phyloP scores from a whole-genome alignment of 768 basidiomycete genomes.

The Crepidotus variabilis region DNA sequence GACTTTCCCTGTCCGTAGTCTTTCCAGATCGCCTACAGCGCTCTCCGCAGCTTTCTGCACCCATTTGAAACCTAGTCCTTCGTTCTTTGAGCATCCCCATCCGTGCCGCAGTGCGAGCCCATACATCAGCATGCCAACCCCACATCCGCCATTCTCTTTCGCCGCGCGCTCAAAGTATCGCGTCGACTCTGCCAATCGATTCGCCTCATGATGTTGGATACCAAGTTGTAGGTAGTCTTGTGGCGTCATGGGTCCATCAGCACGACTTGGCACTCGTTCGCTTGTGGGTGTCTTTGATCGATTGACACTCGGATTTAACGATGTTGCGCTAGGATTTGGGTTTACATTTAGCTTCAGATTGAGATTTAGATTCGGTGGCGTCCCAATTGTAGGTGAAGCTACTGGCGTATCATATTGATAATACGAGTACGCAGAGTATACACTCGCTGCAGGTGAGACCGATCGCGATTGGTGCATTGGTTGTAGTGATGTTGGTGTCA shows the following conservation, averaged over 20 bases:
- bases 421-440: conserved; percentile 68
- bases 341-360: no score
- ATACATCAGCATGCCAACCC: conserved; percentile 92
- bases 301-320: conserved; percentile 5
- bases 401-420: conserved; percentile 50
- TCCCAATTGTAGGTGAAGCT: conserved; percentile 33
- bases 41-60: conserved; percentile 76
- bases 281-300: neutral
- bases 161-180: conserved; percentile 75
- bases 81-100: conserved; percentile 83
- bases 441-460: conserved; percentile 14
- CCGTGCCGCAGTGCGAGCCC: conserved; percentile 82
- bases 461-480: conserved; percentile 2
- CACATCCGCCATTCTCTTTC: conserved; percentile 71
- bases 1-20: conserved; percentile 44
- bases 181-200: conserved; percentile 66
- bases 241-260: conserved; percentile 32
- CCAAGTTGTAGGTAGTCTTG: conserved; percentile 74
- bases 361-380: neutral
- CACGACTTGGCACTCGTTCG: neutral
- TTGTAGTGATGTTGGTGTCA: neutral
- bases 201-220: conserved; percentile 74
- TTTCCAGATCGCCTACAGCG: conserved; percentile 75
- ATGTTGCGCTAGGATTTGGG: conserved; percentile 1
- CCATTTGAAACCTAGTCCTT: conserved; percentile 79